These are phyloP conservation scores for Colletotrichum euphorbiae DNA, from an alignment of 2,329 filamentous ascomycete species.

Conservation along the genomic window DNA sequence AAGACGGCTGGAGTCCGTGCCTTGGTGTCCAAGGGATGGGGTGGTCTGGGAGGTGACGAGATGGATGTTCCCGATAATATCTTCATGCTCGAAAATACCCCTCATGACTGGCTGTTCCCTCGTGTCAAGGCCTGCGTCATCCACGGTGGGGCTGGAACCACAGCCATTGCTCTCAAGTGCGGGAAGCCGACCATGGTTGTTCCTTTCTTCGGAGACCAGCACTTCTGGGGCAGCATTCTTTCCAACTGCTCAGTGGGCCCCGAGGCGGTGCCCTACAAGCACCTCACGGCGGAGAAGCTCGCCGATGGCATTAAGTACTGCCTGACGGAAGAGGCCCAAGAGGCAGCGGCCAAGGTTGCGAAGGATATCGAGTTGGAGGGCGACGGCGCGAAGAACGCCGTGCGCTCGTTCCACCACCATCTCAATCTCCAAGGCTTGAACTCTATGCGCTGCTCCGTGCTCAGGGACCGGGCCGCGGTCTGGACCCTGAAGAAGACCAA, in stretches of 20 bases:
- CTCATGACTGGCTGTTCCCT: conserved; percentile 83
- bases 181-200: conserved; percentile 81
- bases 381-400: conserved; percentile 77
- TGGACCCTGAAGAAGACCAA: conserved; percentile 74
- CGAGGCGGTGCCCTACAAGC: conserved; percentile 75
- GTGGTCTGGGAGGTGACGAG: conserved; percentile 70
- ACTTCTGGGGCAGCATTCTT: conserved; percentile 82
- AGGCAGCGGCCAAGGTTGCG: conserved; percentile 70
- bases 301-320: conserved; percentile 78
- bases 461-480: conserved; percentile 71
- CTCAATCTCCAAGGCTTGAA: conserved; percentile 63
- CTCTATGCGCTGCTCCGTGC: conserved; percentile 74
- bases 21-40: conserved; percentile 81
- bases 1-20: conserved; percentile 74
- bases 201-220: conserved; percentile 83
- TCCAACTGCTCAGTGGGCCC: conserved; percentile 73
- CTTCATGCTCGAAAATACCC: conserved; percentile 79
- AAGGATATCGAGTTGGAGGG: conserved; percentile 71
- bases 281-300: conserved; percentile 71
- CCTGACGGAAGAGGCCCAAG: conserved; percentile 69
- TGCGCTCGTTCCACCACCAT: conserved; percentile 73
- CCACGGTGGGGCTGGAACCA: conserved; percentile 83
- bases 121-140: conserved; percentile 75
- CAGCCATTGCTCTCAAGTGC: conserved; percentile 78
- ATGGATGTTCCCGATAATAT: conserved; percentile 69